phyloP scores from a whole-genome alignment of 768 basidiomycete genomes.

The Pleurotus citrinopileatus region DNA sequence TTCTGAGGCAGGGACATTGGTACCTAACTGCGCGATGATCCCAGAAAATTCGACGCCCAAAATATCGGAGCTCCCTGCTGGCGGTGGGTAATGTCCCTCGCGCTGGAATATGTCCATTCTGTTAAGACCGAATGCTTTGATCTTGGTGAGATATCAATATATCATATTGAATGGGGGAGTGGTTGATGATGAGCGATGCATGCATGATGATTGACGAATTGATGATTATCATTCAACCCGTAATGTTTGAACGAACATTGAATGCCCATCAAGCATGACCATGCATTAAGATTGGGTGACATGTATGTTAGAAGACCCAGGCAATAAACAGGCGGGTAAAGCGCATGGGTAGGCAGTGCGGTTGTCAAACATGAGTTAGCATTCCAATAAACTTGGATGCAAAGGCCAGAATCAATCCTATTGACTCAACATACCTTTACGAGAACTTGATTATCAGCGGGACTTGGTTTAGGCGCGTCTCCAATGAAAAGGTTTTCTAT shows the following conservation, averaged over 20 bases:
- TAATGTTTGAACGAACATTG: not conserved
- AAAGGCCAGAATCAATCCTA: not conserved
- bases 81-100: constrained; percentile 72
- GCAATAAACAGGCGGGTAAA: no score
- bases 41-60: constrained; percentile 91
- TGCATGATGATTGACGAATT: not conserved
- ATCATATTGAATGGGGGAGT: not conserved
- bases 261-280: not conserved
- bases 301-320: no score
- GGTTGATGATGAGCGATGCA: constrained; percentile 1
- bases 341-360: no score
- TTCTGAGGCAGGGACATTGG: constrained; percentile 32
- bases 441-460: constrained; percentile 60
- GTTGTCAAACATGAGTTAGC: no score
- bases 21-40: constrained; percentile 49
- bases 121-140: constrained; percentile 86
- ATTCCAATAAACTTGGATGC: no score
- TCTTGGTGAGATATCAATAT: constrained; percentile 31
- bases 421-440: constrained; percentile 58
- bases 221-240: no score
- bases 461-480: constrained; percentile 60
- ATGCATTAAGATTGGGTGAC: no score
- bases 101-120: constrained; percentile 81
- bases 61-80: constrained; percentile 70
- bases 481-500: constrained; percentile 79